Evolutionary conservation across 2,329 filamentous ascomycete species (phyloP).

Genomic region (Xylariaceae sp.): DNA sequence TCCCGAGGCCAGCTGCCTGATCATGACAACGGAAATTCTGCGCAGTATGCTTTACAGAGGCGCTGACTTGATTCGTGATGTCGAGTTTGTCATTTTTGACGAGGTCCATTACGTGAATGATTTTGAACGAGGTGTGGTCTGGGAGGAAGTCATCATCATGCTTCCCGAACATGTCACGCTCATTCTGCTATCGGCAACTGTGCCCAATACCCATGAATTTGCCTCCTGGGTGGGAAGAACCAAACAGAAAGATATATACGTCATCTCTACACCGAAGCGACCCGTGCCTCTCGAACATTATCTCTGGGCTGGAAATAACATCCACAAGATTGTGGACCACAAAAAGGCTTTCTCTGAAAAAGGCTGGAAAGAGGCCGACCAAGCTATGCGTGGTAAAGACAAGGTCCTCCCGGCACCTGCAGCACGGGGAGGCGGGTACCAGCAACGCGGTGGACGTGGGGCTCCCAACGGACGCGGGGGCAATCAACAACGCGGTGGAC

Average conservation of each 20-base stretch:
- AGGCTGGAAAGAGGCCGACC: conserved; percentile 92
- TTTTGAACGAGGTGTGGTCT: conserved; percentile 89
- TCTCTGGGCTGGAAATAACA: conserved; percentile 87
- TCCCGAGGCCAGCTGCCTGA: conserved; percentile 92
- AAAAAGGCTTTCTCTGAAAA: conserved; percentile 88
- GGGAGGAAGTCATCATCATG: conserved; percentile 99
- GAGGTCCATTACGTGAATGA: conserved; percentile 99
- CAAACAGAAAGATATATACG: conserved; percentile 98
- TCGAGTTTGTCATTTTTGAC: conserved; percentile 98
- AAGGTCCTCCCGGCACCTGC: conserved; percentile 47
- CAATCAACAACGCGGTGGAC: conserved; percentile 43
- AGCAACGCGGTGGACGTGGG: conserved; percentile 45
- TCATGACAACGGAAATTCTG: conserved; percentile 98
- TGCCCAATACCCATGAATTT: conserved; percentile 96
- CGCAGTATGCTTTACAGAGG: conserved; percentile 97
- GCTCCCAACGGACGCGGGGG: conserved; percentile 44
- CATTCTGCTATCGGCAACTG: conserved; percentile 90
- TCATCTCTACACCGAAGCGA: conserved; percentile 93
- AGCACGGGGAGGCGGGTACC: conserved; percentile 43
- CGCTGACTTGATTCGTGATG: conserved; percentile 90
- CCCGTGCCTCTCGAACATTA: conserved; percentile 95
- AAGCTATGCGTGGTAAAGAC: conserved; percentile 73
- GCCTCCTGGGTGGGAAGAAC: conserved; percentile 97
- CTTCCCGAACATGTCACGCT: conserved; percentile 93
- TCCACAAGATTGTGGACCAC: conserved; percentile 89